Percentiles rank a stretch among this genome's conserved stretches.
Evolutionary conservation across 2,329 filamentous ascomycete species (phyloP).

Genomic region (Apiospora rasikravindrae): DNA sequence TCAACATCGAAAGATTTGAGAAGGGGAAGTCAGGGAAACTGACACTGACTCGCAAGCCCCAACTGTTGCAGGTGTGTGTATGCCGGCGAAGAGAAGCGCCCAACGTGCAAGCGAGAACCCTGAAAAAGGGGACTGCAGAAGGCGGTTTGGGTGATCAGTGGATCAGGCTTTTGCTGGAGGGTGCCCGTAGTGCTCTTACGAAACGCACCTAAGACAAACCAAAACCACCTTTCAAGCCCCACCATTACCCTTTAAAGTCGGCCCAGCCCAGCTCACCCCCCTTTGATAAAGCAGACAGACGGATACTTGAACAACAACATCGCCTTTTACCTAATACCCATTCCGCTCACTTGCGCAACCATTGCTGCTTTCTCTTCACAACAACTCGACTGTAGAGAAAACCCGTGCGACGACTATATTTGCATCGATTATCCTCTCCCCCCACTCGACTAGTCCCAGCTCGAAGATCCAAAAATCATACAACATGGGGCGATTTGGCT

Average conservation of each 20-base stretch:
- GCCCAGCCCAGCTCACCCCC: not conserved
- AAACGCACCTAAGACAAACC: slow-evolving; percentile 17
- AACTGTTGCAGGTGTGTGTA: not conserved
- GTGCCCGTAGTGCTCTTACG: not conserved
- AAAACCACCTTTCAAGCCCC: slow-evolving; percentile 14
- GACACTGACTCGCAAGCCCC: not conserved
- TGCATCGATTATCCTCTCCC: not conserved
- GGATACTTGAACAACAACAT: not conserved
- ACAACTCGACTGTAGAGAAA: not conserved
- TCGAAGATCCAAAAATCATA: not conserved
- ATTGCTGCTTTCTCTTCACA: not conserved
- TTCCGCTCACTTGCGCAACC: not conserved
- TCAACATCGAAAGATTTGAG: not conserved
- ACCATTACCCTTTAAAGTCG: slow-evolving; percentile 15
- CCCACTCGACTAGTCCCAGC: not conserved
- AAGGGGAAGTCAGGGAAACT: not conserved
- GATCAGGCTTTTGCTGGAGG: not conserved
- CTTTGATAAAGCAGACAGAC: slow-evolving; percentile 5
- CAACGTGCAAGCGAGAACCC: slow-evolving; percentile 10
- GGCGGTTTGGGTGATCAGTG: not conserved
- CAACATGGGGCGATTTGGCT: slow-evolving; percentile 65
- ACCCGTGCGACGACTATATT: not conserved
- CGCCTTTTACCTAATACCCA: not conserved
- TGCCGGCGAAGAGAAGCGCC: not conserved
- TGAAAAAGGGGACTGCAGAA: slow-evolving; percentile 13